A percentile compares a stretch with the other conserved stretches of the same genome.
Evolutionary conservation across 2,329 filamentous ascomycete genomes (phyloP).

Genomic region (Penicillium capsulatum): DNA sequence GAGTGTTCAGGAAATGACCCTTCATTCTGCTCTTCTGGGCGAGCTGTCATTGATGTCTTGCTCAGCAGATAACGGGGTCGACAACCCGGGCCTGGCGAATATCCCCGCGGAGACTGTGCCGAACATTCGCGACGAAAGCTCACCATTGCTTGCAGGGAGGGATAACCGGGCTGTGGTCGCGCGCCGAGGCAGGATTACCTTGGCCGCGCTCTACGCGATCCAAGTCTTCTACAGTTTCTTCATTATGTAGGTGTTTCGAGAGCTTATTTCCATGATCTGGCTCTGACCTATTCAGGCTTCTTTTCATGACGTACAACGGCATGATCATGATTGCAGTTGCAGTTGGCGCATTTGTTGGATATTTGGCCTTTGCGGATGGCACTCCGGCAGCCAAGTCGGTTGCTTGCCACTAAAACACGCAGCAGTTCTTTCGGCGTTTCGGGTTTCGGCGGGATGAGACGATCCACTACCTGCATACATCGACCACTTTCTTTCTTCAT

Average conservation of each 20-base stretch:
- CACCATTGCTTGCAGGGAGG: conserved; percentile 72
- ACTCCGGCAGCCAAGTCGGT: conserved; percentile 75
- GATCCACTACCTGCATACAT: too few relatives aligned
- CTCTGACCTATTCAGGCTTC: conserved; percentile 58
- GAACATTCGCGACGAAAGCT: conserved; percentile 52
- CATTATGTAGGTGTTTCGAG: conserved; percentile 74
- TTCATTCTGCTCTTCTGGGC: conserved; percentile 11
- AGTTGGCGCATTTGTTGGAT: conserved; percentile 83
- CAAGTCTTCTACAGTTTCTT: conserved; percentile 99
- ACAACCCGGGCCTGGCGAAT: conserved; percentile 28
- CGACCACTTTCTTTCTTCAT: too few relatives aligned
- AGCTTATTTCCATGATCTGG: too few relatives aligned
- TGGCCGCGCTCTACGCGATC: conserved; percentile 78
- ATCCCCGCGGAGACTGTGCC: conserved; percentile 17
- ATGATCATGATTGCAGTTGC: conserved; percentile 94
- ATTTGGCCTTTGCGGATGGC: conserved; percentile 70
- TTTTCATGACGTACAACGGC: conserved; percentile 99
- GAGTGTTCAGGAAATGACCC: conserved; percentile 3
- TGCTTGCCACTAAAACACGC: conserved; percentile 69
- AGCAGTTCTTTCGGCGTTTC: neutral
- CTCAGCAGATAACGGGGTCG: conserved; percentile 35
- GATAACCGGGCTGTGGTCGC: conserved; percentile 56
- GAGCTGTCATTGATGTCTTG: conserved; percentile 27
- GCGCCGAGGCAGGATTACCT: conserved; percentile 69
- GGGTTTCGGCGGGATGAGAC: neutral